These are phyloP conservation scores for Aphanocladium album DNA, from an alignment of 2,329 filamentous ascomycete species.

Conservation along the genomic window DNA sequence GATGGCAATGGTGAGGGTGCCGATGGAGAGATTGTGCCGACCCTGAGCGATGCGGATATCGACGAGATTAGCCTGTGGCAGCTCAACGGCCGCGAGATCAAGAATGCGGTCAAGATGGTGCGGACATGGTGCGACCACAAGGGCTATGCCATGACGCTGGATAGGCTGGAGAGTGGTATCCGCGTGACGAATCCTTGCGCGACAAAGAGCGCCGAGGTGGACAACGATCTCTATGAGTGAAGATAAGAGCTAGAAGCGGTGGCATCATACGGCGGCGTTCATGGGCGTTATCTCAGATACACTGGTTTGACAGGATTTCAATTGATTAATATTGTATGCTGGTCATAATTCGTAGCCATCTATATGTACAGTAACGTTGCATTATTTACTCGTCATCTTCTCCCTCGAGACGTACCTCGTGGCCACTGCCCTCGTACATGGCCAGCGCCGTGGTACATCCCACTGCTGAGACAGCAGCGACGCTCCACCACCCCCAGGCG, in stretches of 20 bases:
- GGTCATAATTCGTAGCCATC: background rate
- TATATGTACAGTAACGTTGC: background rate
- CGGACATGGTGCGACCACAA: constrained; percentile 41
- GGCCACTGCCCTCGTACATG: constrained; percentile 60
- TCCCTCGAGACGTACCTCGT: constrained; percentile 51
- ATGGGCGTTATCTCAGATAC: background rate
- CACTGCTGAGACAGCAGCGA: constrained; percentile 45
- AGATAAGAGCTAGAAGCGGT: too few species aligned
- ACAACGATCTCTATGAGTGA: background rate
- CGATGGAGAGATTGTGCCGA: background rate
- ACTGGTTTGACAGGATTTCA: background rate
- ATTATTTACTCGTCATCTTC: constrained; percentile 31
- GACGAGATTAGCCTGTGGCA: constrained; percentile 34
- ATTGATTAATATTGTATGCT: background rate
- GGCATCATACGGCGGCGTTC: background rate
- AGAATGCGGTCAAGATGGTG: constrained; percentile 43
- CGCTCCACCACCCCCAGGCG: constrained; percentile 43
- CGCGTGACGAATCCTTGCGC: constrained; percentile 40
- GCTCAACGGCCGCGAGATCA: constrained; percentile 43
- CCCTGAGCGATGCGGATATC: constrained; percentile 30
- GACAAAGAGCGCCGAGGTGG: constrained; percentile 27
- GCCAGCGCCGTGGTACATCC: constrained; percentile 55
- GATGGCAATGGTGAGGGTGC: background rate
- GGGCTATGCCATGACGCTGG: constrained; percentile 36
- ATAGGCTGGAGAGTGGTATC: constrained; percentile 40